phyloP scores from a whole-genome alignment of 345 rosid species.

The Hibiscus tridactylites region DNA sequence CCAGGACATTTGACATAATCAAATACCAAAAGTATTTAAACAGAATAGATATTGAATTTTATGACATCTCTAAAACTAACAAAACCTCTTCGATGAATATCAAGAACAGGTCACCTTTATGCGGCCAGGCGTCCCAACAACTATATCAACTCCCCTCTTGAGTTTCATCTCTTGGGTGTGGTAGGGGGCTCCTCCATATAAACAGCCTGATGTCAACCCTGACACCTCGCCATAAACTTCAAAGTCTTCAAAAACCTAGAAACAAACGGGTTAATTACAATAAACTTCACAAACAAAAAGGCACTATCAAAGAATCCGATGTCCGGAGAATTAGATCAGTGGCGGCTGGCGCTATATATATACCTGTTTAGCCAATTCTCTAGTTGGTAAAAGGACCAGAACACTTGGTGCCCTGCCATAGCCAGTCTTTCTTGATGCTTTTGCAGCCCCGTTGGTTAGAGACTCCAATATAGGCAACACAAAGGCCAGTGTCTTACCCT shows the following conservation, averaged over 20 bases:
- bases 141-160: conserved; percentile 83
- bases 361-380: conserved; percentile 96
- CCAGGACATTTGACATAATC: background rate
- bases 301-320: background rate
- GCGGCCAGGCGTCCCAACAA: conserved; percentile 95
- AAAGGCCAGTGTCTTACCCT: conserved; percentile 97
- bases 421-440: conserved; percentile 55
- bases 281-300: background rate
- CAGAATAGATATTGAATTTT: background rate
- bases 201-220: conserved; percentile 71
- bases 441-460: conserved; percentile 58
- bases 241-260: conserved; percentile 65
- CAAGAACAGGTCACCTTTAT: conserved; percentile 45
- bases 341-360: background rate
- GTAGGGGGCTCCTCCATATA: conserved; percentile 86
- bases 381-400: conserved; percentile 85
- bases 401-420: conserved; percentile 83
- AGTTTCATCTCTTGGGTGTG: conserved; percentile 50
- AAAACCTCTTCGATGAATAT: background rate
- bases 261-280: background rate
- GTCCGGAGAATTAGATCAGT: background rate
- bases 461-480: conserved; percentile 94
- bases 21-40: background rate
- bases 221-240: conserved; percentile 70
- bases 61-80: background rate